Conservation (phyloP, 1,284 basidiomycete genomes). For the Volvariella volvacea region DNA sequence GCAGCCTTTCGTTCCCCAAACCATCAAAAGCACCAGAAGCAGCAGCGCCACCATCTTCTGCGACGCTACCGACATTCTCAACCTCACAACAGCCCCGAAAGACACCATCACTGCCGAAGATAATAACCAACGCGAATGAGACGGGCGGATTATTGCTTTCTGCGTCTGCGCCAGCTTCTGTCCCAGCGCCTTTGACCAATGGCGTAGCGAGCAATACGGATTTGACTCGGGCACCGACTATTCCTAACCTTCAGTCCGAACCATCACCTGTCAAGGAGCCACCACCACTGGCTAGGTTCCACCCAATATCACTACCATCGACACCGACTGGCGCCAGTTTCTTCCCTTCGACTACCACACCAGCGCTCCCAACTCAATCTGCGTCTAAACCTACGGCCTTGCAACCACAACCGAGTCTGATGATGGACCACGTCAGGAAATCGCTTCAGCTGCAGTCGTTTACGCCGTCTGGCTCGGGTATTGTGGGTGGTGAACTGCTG, state of each 20-base stretch:
- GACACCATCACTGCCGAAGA: not conserved
- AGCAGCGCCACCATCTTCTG: no score
- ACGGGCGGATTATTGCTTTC: not conserved
- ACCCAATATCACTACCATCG: slow-evolving; percentile 31
- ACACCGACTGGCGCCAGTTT: slow-evolving; percentile 19
- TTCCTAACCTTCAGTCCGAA: slow-evolving; percentile 1
- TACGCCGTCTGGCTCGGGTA: not conserved
- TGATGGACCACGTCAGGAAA: no score
- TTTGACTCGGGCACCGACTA: not conserved
- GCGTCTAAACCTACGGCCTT: not conserved
- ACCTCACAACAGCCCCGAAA: no score
- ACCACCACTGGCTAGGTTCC: slow-evolving; percentile 27
- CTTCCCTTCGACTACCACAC: slow-evolving; percentile 6
- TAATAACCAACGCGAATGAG: no score
- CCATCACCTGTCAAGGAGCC: slow-evolving; percentile 14
- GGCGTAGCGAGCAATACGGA: not conserved
- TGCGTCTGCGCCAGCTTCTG: not conserved
- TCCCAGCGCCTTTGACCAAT: not conserved
- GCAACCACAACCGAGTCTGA: no score
- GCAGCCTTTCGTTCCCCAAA: no score
- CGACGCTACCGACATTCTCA: no score
- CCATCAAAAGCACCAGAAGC: no score
- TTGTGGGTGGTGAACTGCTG: not conserved
- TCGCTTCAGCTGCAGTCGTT: not conserved
- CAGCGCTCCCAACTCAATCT: slow-evolving; percentile 9